Conservation (phyloP, 139 green algal genomes). For the Asterochloris erici region DNA sequence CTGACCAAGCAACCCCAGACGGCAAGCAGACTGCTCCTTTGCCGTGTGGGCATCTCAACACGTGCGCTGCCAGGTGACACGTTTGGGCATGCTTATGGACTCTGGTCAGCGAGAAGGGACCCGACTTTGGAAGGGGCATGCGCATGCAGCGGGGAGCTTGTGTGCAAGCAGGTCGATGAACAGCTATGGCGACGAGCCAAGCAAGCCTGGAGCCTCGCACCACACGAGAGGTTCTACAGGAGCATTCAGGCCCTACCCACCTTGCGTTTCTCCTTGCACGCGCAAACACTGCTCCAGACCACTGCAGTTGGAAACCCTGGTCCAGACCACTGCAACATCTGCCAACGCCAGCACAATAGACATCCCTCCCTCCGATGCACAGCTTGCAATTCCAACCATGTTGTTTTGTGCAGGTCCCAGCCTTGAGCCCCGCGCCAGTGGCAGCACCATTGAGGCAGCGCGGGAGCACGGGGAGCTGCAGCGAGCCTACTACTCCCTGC, state of each 20-base stretch:
- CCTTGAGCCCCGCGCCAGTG: slow-evolving; percentile 1
- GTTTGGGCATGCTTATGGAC: too few relatives aligned
- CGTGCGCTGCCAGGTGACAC: too few relatives aligned
- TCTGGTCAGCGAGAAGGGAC: too few relatives aligned
- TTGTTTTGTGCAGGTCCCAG: not conserved
- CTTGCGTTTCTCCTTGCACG: too few relatives aligned
- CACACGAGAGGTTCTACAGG: slow-evolving; percentile 62
- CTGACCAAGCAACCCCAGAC: too few relatives aligned
- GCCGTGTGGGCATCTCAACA: too few relatives aligned
- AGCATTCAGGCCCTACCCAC: slow-evolving; percentile 39
- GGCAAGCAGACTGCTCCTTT: too few relatives aligned
- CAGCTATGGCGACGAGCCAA: too few relatives aligned
- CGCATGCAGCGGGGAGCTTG: too few relatives aligned
- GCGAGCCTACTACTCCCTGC: slow-evolving; percentile 66
- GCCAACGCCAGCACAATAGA: not conserved
- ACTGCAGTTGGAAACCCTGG: not conserved
- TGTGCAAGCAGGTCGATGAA: too few relatives aligned
- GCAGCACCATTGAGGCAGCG: slow-evolving; percentile 52
- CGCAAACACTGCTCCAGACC: too few relatives aligned
- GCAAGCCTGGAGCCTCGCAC: not conserved
- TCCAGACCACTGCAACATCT: not conserved
- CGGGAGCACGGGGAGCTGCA: slow-evolving; percentile 75
- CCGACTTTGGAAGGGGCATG: too few relatives aligned
- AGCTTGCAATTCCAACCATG: not conserved
- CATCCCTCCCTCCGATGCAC: not conserved